Percentiles rank a stretch among this genome's conserved stretches.
These are phyloP conservation scores for Amanita muscaria DNA, from an alignment of 768 basidiomycete species.

Conservation along the genomic window DNA sequence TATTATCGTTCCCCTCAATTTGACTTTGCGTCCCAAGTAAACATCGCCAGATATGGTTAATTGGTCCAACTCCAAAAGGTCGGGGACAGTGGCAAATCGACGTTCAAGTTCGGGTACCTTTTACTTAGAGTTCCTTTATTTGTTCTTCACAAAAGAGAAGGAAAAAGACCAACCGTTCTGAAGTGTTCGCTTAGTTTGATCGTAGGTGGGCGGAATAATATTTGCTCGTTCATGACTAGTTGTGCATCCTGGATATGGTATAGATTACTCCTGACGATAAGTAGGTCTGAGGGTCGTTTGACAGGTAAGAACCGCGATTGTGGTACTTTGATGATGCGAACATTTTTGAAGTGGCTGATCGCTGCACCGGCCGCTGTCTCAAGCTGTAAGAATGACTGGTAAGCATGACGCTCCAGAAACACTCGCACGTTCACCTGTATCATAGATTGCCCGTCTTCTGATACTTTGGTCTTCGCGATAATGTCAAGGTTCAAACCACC, in stretches of 20 bases:
- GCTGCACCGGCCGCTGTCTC: slow-evolving; percentile 82
- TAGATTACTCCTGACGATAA: slow-evolving; percentile 70
- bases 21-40: slow-evolving; percentile 62
- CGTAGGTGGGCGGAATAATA: slow-evolving; percentile 62
- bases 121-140: not conserved
- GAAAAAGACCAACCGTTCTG: slow-evolving; percentile 51
- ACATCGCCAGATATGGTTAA: slow-evolving; percentile 76
- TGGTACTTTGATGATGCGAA: slow-evolving; percentile 76
- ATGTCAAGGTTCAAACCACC: slow-evolving; percentile 70
- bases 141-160: slow-evolving; percentile 25
- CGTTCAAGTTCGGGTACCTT: slow-evolving; percentile 66
- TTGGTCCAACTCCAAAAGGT: slow-evolving; percentile 61
- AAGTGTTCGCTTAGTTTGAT: slow-evolving; percentile 83
- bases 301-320: slow-evolving; percentile 74
- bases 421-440: slow-evolving; percentile 37
- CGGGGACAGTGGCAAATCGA: slow-evolving; percentile 75
- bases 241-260: slow-evolving; percentile 70
- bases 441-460: slow-evolving; percentile 61
- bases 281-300: slow-evolving; percentile 61
- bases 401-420: slow-evolving; percentile 12
- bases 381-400: slow-evolving; percentile 26
- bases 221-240: slow-evolving; percentile 54
- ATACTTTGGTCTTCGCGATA: slow-evolving; percentile 66
- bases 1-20: slow-evolving; percentile 73
- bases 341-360: slow-evolving; percentile 69